Evolutionary conservation across 352 stramenopile species (phyloP).

Genomic region (Albugo candida): DNA sequence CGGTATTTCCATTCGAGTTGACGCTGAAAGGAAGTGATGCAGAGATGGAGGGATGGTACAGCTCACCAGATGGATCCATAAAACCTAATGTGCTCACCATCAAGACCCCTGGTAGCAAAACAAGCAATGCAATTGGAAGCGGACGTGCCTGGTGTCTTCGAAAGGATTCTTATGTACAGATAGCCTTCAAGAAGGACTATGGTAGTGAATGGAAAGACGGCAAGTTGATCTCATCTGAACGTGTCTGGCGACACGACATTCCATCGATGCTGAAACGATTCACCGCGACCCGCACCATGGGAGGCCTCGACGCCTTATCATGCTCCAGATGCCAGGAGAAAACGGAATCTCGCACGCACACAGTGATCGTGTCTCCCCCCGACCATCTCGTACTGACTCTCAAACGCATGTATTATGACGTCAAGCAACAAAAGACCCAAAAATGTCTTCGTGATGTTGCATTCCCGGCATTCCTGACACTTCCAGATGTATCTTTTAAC

Average conservation of each 20-base stretch:
- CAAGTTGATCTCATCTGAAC: conserved; percentile 55
- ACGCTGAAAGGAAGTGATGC: conserved; percentile 24
- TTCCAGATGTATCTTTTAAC: conserved; percentile 31
- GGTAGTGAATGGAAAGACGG: conserved; percentile 73
- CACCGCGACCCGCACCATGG: conserved; percentile 54
- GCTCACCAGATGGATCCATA: conserved; percentile 18
- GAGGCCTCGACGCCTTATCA: conserved; percentile 54
- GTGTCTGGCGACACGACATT: conserved; percentile 67
- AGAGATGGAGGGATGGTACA: conserved; percentile 65
- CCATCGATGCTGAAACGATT: conserved; percentile 67
- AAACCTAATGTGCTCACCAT: conserved; percentile 3
- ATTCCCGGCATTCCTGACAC: conserved; percentile 44
- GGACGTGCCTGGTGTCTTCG: conserved; percentile 50
- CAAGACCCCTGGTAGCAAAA: background rate
- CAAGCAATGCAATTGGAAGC: background rate
- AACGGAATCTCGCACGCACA: conserved; percentile 65
- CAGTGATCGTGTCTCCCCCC: conserved; percentile 57
- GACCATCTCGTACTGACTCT: conserved; percentile 73
- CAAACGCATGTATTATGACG: conserved; percentile 83
- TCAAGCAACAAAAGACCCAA: conserved; percentile 69
- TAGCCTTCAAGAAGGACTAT: conserved; percentile 82
- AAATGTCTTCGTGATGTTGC: conserved; percentile 73
- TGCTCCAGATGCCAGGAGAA: conserved; percentile 54
- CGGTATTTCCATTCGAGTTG: conserved; percentile 46
- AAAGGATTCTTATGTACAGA: conserved; percentile 67